phyloP scores from a whole-genome alignment of 2,329 filamentous ascomycete genomes.

The Fusarium pseudoanthophilum region DNA sequence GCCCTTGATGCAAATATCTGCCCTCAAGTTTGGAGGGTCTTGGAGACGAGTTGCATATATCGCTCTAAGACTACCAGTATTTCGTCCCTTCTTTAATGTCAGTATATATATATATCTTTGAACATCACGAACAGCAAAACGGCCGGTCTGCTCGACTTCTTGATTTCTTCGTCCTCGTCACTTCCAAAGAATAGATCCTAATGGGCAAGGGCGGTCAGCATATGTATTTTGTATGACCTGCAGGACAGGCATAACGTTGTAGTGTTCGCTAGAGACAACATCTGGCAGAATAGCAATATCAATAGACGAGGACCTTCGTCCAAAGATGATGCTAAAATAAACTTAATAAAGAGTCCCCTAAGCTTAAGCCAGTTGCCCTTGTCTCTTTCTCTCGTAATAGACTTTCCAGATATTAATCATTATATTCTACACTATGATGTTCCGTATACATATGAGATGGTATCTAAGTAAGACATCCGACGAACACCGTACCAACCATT shows the following conservation, averaged over 20 bases:
- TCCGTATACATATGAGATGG: conserved; percentile 36
- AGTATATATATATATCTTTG: neutral
- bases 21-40: neutral
- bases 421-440: conserved; percentile 32
- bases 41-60: neutral
- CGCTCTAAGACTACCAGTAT: neutral
- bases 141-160: neutral
- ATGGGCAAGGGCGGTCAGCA: neutral
- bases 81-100: neutral
- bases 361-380: neutral
- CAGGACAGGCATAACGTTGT: neutral
- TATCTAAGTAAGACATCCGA: conserved; percentile 39
- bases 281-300: neutral
- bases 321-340: neutral
- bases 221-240: neutral
- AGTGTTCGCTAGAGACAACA: neutral
- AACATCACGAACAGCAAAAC: neutral
- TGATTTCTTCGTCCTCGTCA: neutral
- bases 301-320: neutral
- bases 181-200: neutral
- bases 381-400: neutral
- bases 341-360: neutral
- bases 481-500: conserved; percentile 29
- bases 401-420: conserved; percentile 19
- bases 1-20: neutral